These are phyloP conservation scores for Rhizophora apiculata DNA, from an alignment of 345 rosid species.

Conservation along the genomic window DNA sequence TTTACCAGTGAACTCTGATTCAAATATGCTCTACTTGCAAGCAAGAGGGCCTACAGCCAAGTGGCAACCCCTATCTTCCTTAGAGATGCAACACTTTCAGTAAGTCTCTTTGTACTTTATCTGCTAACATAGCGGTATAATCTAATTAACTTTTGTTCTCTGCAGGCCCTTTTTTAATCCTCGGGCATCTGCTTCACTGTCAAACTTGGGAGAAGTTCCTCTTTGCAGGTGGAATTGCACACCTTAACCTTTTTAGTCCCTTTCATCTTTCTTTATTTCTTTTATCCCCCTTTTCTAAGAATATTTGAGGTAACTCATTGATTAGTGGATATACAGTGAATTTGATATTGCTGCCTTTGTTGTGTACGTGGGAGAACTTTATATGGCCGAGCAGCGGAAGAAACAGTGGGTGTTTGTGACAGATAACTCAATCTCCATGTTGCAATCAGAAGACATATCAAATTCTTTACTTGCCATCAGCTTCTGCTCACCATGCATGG, in stretches of 20 bases:
- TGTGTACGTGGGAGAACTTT: constrained; percentile 74
- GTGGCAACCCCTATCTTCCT: constrained; percentile 60
- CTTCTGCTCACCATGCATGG: constrained; percentile 56
- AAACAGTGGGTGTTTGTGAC: constrained; percentile 92
- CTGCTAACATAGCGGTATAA: background rate
- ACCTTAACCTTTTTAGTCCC: background rate
- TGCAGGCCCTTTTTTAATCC: constrained; percentile 84
- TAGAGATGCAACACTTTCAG: constrained; percentile 45
- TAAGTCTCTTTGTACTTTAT: constrained; percentile 37
- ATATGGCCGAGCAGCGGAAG: constrained; percentile 46
- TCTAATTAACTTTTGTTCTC: constrained; percentile 19
- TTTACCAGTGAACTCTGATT: constrained; percentile 54
- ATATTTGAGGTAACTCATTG: background rate
- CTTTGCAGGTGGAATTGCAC: constrained; percentile 53
- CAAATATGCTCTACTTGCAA: constrained; percentile 72
- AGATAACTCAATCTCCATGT: constrained; percentile 51
- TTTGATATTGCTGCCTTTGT: constrained; percentile 76
- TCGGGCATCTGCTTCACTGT: constrained; percentile 54
- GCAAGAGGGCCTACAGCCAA: constrained; percentile 66
- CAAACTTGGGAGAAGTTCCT: constrained; percentile 68
- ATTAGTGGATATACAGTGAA: constrained; percentile 47
- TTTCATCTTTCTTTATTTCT: background rate
- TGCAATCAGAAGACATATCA: constrained; percentile 42
- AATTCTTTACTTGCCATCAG: constrained; percentile 73
- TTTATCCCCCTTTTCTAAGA: background rate